Conservation (phyloP, 768 basidiomycete genomes). For the Mycena chlorophos region DNA sequence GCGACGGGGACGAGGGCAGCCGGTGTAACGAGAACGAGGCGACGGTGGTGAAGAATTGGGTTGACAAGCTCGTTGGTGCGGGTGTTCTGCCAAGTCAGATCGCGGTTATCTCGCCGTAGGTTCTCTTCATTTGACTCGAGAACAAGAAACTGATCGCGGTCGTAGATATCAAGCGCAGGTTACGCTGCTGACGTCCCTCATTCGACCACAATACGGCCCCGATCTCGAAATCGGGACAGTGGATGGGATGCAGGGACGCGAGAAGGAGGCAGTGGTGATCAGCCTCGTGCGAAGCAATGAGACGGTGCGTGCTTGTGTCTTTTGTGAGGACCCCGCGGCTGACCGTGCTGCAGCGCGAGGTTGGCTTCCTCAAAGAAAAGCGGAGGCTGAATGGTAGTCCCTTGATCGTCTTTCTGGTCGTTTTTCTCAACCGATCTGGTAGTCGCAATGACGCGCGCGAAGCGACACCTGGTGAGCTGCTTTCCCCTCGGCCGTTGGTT, state of each 20-base stretch:
- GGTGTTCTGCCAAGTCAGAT: slow-evolving; percentile 60
- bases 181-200: slow-evolving; percentile 71
- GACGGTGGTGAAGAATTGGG: slow-evolving; percentile 79
- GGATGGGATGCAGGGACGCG: slow-evolving; percentile 96
- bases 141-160: not conserved
- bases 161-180: slow-evolving; percentile 93
- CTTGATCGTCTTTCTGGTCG: not conserved
- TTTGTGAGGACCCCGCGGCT: slow-evolving; percentile 4
- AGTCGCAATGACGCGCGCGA: slow-evolving; percentile 93
- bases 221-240: slow-evolving; percentile 90
- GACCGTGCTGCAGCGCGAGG: slow-evolving; percentile 59
- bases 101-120: slow-evolving; percentile 84
- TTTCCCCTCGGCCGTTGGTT: too few species aligned
- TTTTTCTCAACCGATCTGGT: too few species aligned
- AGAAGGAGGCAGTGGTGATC: slow-evolving; percentile 92
- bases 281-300: slow-evolving; percentile 92
- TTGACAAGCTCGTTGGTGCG: slow-evolving; percentile 64
- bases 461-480: slow-evolving; percentile 76
- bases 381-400: slow-evolving; percentile 78
- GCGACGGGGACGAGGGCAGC: slow-evolving; percentile 84
- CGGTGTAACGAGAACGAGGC: slow-evolving; percentile 95
- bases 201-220: slow-evolving; percentile 68
- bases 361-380: slow-evolving; percentile 93
- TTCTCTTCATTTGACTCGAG: not conserved
- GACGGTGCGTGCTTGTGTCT: slow-evolving; percentile 44